phyloP scores from a whole-genome alignment of 2,329 filamentous ascomycete genomes.

The Claviceps sp. region DNA sequence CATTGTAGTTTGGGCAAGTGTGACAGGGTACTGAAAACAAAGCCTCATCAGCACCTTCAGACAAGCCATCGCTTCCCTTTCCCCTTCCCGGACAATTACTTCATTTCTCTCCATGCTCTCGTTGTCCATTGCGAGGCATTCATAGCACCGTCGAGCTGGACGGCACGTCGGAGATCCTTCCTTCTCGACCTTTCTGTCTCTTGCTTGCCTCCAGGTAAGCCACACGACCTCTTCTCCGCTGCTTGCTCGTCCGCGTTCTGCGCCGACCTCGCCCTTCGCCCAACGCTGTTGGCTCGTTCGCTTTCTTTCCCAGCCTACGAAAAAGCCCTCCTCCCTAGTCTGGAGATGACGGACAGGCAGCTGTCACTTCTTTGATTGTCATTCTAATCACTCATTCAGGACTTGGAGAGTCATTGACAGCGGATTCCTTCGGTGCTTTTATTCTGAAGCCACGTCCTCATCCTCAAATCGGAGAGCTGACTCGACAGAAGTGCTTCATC shows the following conservation, averaged over 20 bases:
- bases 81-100: constrained; percentile 7
- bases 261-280: constrained; percentile 4
- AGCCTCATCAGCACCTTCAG: constrained; percentile 25
- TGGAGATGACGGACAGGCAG: neutral
- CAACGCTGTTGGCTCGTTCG: constrained; percentile 5
- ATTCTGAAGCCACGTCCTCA: constrained; percentile 1
- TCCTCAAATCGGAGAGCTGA: constrained; percentile 1
- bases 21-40: constrained; percentile 27
- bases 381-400: constrained; percentile 4
- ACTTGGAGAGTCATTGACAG: constrained; percentile 8
- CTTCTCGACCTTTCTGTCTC: constrained; percentile 14
- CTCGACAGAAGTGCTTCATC: constrained; percentile 8
- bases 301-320: constrained; percentile 2
- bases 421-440: constrained; percentile 4
- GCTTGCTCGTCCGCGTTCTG: constrained; percentile 4
- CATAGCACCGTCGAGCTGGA: constrained; percentile 24
- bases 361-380: constrained; percentile 1
- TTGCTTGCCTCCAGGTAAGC: constrained; percentile 18
- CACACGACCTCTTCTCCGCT: constrained; percentile 9
- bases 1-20: constrained; percentile 16
- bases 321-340: neutral
- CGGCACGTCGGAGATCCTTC: constrained; percentile 16
- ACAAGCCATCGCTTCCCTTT: constrained; percentile 13
- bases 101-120: constrained; percentile 18
- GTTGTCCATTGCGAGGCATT: constrained; percentile 27